Percentiles rank a stretch among this genome's conserved stretches.
Conservation (phyloP, 768 basidiomycete species). For the Calocybe gangraenosa region DNA sequence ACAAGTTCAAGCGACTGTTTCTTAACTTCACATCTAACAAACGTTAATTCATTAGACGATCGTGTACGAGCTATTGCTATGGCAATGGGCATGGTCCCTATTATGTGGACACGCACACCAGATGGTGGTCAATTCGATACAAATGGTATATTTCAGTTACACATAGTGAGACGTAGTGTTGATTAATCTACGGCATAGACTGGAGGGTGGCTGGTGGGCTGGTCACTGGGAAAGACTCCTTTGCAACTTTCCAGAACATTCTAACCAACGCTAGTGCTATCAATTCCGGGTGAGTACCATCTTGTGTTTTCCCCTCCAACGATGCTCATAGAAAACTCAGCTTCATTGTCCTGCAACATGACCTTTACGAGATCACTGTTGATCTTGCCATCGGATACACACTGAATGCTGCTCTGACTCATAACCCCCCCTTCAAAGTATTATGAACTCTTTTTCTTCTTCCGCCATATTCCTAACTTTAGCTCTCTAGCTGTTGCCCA, state of each 20-base stretch:
- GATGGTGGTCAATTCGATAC: slow-evolving; percentile 61
- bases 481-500: slow-evolving; percentile 53
- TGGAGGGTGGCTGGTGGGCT: slow-evolving; percentile 83
- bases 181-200: slow-evolving; percentile 37
- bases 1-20: not conserved
- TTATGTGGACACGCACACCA: slow-evolving; percentile 81
- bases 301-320: not conserved
- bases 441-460: slow-evolving; percentile 11
- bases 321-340: slow-evolving; percentile 25
- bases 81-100: slow-evolving; percentile 88
- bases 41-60: slow-evolving; percentile 53
- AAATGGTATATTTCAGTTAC: slow-evolving; percentile 43
- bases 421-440: slow-evolving; percentile 64
- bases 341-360: slow-evolving; percentile 89
- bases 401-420: slow-evolving; percentile 66
- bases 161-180: not conserved
- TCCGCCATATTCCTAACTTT: slow-evolving; percentile 1
- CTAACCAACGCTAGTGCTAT: slow-evolving; percentile 62
- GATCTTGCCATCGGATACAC: slow-evolving; percentile 89
- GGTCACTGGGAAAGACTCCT: slow-evolving; percentile 63
- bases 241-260: slow-evolving; percentile 68
- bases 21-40: not conserved
- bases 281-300: slow-evolving; percentile 49
- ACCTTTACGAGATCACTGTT: slow-evolving; percentile 80
- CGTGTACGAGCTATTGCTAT: slow-evolving; percentile 87